Conservation (phyloP, 2,329 filamentous ascomycete genomes). For the Cercospora sp. region DNA sequence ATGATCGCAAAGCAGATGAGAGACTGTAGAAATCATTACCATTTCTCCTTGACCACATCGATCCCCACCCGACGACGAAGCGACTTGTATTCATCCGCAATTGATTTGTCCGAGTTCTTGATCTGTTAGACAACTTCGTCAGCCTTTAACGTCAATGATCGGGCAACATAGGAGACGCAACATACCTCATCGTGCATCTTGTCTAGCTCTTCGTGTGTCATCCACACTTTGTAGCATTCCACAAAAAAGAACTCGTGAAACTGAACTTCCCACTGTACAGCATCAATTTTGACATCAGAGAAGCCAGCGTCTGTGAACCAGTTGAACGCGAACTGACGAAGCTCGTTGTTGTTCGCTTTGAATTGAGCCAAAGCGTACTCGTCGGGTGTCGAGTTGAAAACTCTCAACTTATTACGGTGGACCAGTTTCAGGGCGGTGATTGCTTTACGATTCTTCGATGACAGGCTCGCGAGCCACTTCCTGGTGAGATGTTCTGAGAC, state of each 20-base stretch:
- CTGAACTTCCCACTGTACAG: not conserved
- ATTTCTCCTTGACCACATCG: not conserved
- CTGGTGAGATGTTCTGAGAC: not conserved
- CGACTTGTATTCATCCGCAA: not conserved
- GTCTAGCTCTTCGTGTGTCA: not conserved
- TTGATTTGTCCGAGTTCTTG: not conserved
- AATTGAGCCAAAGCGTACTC: not conserved
- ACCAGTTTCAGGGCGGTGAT: not conserved
- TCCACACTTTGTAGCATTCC: not conserved
- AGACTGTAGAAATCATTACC: not conserved
- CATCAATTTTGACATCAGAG: not conserved
- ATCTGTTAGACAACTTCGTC: not conserved
- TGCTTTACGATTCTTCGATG: not conserved
- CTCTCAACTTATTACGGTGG: not conserved
- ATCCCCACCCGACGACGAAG: not conserved
- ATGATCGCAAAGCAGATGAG: not conserved
- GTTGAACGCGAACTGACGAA: not conserved
- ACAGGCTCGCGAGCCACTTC: not conserved
- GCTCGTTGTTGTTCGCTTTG: not conserved
- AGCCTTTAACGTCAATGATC: not conserved
- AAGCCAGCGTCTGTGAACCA: not conserved
- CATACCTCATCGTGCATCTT: not conserved
- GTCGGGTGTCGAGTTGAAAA: not conserved
- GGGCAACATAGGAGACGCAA: not conserved
- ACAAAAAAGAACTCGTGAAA: not conserved